Conservation (phyloP, 345 rosid species). For the Erysimum cheiranthoides region DNA sequence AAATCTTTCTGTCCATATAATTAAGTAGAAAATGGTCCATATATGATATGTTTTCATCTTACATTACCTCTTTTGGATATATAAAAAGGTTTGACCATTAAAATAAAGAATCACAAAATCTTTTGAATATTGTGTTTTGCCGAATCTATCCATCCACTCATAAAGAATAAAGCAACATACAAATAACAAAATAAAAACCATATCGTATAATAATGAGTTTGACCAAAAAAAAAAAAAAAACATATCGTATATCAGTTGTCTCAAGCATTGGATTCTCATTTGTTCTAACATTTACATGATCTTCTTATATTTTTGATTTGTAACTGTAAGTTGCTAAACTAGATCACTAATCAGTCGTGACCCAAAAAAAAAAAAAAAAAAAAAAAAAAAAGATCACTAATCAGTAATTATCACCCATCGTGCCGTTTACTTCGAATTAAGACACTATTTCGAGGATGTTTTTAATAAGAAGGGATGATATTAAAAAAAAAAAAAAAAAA, state of each 20-base stretch:
- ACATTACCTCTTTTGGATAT: slow-evolving; percentile 23
- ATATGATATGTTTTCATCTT: slow-evolving; percentile 1
- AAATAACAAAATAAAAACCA: not conserved
- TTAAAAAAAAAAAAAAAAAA: too few relatives aligned
- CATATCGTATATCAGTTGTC: not conserved
- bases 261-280: not conserved
- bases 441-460: too few relatives aligned
- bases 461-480: too few relatives aligned
- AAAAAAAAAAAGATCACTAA: too few relatives aligned
- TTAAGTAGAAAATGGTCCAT: slow-evolving; percentile 6
- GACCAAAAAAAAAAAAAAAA: too few relatives aligned
- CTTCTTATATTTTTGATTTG: not conserved
- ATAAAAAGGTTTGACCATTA: slow-evolving; percentile 28
- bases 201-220: too few relatives aligned
- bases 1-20: not conserved
- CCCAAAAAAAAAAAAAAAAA: too few relatives aligned
- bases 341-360: too few relatives aligned
- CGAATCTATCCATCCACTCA: slow-evolving; percentile 28
- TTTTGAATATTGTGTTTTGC: not conserved
- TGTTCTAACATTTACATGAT: not conserved
- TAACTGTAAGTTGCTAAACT: not conserved
- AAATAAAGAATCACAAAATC: not conserved
- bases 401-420: too few relatives aligned
- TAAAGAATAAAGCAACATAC: not conserved
- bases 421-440: too few relatives aligned